phyloP scores from a whole-genome alignment of 2,329 filamentous ascomycete species.

The Phialophora chinensis region DNA sequence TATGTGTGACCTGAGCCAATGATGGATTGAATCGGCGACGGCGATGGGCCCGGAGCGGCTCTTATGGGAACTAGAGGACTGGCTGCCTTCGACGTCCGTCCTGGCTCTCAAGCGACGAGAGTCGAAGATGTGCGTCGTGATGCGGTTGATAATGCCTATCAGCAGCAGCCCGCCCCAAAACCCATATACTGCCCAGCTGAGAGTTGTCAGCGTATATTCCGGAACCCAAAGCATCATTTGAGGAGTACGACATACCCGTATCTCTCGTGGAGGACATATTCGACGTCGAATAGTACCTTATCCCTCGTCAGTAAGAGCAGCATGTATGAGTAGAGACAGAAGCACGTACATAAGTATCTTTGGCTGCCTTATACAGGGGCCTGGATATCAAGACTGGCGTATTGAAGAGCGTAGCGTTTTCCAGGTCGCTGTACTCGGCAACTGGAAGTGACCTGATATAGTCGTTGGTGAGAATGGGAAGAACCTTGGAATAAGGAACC shows the following conservation, averaged over 20 bases:
- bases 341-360: constrained; percentile 43
- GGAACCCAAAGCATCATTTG: background rate
- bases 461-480: constrained; percentile 43
- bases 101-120: constrained; percentile 16
- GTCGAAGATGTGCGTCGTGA: constrained; percentile 38
- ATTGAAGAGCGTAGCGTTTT: constrained; percentile 34
- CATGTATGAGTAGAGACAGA: background rate
- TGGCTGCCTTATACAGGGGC: constrained; percentile 42
- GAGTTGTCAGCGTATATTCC: background rate
- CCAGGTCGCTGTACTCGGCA: constrained; percentile 44
- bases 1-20: constrained; percentile 49
- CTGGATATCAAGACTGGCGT: constrained; percentile 44
- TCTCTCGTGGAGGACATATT: constrained; percentile 45
- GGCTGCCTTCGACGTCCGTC: constrained; percentile 31
- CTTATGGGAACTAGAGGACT: constrained; percentile 9
- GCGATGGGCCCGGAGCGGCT: background rate
- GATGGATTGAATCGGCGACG: constrained; percentile 29
- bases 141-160: constrained; percentile 45
- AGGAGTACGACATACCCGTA: constrained; percentile 44
- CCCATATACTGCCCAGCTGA: constrained; percentile 45
- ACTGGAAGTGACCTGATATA: constrained; percentile 44
- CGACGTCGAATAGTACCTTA: constrained; percentile 37
- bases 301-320: background rate
- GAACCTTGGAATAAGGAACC: constrained; percentile 36
- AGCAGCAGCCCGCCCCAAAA: constrained; percentile 50